Evolutionary conservation across 2,329 filamentous ascomycete species (phyloP).

Genomic region (Clarireedia paspali): DNA sequence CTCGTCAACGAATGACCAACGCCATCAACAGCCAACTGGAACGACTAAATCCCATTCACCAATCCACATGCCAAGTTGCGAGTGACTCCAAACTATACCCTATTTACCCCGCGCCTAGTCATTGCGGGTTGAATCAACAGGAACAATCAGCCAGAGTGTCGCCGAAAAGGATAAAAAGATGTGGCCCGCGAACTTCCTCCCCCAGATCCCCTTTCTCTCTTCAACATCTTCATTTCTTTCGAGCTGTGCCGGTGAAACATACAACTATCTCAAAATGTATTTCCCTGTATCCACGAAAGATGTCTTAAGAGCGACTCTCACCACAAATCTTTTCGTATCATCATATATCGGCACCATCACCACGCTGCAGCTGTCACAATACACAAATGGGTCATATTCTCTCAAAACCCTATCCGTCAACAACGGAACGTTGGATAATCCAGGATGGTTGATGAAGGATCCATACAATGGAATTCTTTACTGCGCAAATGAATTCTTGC

Average conservation of each 20-base stretch:
- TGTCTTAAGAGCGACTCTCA: constrained; percentile 13
- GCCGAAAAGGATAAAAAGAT: too few species aligned
- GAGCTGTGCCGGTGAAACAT: background rate
- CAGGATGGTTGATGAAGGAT: constrained; percentile 24
- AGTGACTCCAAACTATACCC: too few species aligned
- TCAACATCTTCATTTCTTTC: background rate
- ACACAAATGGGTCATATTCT: constrained; percentile 18
- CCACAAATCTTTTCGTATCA: constrained; percentile 30
- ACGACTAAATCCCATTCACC: too few species aligned
- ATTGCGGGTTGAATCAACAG: background rate
- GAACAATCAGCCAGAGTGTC: background rate
- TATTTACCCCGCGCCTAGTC: too few species aligned
- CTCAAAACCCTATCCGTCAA: constrained; percentile 17
- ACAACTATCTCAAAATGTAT: constrained; percentile 13
- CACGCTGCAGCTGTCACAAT: constrained; percentile 26
- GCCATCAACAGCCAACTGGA: too few species aligned
- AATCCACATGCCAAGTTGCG: too few species aligned
- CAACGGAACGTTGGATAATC: constrained; percentile 18
- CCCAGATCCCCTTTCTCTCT: background rate
- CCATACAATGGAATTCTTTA: constrained; percentile 21
- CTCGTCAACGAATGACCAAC: too few species aligned
- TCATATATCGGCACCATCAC: constrained; percentile 33
- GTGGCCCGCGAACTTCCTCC: background rate
- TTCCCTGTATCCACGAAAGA: constrained; percentile 13
- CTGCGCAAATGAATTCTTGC: constrained; percentile 21